Evolutionary conservation across 345 rosid genomes (phyloP).

Genomic region (Carallia pectinifolia): DNA sequence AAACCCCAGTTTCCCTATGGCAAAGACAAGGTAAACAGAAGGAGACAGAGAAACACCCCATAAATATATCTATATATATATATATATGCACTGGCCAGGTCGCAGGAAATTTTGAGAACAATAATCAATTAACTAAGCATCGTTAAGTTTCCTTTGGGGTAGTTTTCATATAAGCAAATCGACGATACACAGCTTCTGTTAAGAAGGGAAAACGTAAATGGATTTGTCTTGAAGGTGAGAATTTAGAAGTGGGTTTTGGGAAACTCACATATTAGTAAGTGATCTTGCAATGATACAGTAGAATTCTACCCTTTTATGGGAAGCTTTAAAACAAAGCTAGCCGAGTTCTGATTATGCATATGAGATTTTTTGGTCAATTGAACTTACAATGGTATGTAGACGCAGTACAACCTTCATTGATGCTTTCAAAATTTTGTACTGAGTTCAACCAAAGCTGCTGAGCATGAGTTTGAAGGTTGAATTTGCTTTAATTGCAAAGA

Average conservation of each 20-base stretch:
- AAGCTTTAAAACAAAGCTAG: too few species aligned
- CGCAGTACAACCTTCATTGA: conserved; percentile 5
- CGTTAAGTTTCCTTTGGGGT: neutral
- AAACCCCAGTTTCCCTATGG: conserved; percentile 1
- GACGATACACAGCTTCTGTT: too few species aligned
- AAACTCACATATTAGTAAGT: too few species aligned
- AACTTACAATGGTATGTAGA: conserved; percentile 12
- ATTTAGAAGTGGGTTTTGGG: too few species aligned
- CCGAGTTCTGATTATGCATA: too few species aligned
- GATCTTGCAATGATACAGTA: too few species aligned
- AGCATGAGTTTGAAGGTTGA: neutral
- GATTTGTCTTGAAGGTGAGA: too few species aligned
- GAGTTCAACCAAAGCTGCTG: conserved; percentile 1
- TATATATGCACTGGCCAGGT: neutral
- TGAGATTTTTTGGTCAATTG: neutral
- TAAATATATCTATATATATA: too few species aligned
- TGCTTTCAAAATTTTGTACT: neutral
- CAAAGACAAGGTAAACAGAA: neutral
- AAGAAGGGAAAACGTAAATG: too few species aligned
- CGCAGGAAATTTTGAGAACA: neutral
- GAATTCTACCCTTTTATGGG: too few species aligned
- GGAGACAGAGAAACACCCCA: too few species aligned
- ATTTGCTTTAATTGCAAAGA: conserved; percentile 12
- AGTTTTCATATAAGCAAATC: neutral
- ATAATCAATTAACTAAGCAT: neutral